Evolutionary conservation across 306 rosid species (phyloP).

Genomic region (Acacia confusa): DNA sequence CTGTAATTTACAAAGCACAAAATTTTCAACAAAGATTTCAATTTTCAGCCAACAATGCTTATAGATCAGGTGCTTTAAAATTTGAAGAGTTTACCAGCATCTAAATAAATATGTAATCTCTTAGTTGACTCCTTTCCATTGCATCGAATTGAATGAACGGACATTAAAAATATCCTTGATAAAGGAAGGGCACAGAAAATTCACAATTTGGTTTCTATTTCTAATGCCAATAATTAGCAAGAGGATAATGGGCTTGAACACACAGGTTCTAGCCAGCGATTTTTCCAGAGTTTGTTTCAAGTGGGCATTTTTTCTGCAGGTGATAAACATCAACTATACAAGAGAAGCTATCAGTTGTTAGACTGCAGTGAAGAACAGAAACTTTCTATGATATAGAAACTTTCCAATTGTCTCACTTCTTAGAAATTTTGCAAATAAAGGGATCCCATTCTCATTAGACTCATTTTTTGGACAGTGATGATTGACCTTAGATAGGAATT

Average conservation of each 20-base stretch:
- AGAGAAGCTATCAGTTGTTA: neutral
- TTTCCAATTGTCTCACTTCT: neutral
- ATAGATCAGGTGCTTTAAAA: neutral
- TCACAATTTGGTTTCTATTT: neutral
- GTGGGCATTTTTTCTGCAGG: neutral
- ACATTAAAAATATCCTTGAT: neutral
- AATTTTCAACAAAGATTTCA: neutral
- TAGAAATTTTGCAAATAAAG: neutral
- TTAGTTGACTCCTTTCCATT: neutral
- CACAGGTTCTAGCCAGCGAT: neutral
- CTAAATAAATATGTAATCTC: neutral
- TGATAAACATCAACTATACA: neutral
- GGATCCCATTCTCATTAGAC: constrained; percentile 9
- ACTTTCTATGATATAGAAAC: neutral
- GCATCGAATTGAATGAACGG: neutral
- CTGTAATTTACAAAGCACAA: neutral
- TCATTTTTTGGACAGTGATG: neutral
- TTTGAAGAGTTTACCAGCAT: neutral
- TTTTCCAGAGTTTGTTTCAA: neutral
- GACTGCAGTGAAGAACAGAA: neutral
- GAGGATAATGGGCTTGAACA: neutral
- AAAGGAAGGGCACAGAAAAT: neutral
- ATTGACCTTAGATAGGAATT: neutral
- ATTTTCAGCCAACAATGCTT: neutral
- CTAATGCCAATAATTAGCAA: neutral